These are phyloP conservation scores for Panicum hallii DNA, from an alignment of 202 grass and related monocot genomes.

Conservation along the genomic window DNA sequence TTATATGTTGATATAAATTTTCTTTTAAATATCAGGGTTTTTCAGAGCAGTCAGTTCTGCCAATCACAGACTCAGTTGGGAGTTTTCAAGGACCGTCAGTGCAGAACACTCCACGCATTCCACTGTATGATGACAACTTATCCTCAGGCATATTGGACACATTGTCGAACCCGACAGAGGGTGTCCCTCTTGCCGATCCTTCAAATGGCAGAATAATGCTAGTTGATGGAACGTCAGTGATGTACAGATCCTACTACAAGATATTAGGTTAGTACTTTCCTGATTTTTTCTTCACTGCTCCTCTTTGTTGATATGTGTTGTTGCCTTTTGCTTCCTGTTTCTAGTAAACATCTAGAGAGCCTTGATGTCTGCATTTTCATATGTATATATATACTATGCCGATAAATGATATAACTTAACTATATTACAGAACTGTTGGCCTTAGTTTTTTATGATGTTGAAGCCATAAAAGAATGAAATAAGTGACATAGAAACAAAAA, in stretches of 20 bases:
- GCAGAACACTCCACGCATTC: constrained; percentile 46
- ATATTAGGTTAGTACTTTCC: constrained; percentile 72
- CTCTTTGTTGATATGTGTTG: neutral
- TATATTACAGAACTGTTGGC: constrained; percentile 2
- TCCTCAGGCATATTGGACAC: constrained; percentile 35
- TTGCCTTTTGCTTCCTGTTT: neutral
- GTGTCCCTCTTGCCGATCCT: constrained; percentile 41
- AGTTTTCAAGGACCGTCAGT: constrained; percentile 50
- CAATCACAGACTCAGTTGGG: constrained; percentile 41
- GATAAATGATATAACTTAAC: constrained; percentile 26
- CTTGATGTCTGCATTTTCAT: constrained; percentile 10
- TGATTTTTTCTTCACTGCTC: neutral
- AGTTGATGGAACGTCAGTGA: constrained; percentile 87
- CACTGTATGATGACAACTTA: constrained; percentile 50
- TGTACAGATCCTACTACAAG: constrained; percentile 99
- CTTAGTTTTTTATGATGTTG: constrained; percentile 27
- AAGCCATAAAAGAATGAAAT: neutral
- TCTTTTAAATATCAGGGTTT: constrained; percentile 40
- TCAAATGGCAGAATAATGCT: constrained; percentile 87
- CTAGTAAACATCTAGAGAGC: constrained; percentile 22
- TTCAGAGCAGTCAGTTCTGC: constrained; percentile 50
- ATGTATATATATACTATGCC: constrained; percentile 4
- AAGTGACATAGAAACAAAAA: neutral
- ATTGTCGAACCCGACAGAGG: constrained; percentile 39
- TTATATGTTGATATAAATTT: neutral